phyloP scores from a whole-genome alignment of 768 basidiomycete species.

The Rhizopogon sp. region DNA sequence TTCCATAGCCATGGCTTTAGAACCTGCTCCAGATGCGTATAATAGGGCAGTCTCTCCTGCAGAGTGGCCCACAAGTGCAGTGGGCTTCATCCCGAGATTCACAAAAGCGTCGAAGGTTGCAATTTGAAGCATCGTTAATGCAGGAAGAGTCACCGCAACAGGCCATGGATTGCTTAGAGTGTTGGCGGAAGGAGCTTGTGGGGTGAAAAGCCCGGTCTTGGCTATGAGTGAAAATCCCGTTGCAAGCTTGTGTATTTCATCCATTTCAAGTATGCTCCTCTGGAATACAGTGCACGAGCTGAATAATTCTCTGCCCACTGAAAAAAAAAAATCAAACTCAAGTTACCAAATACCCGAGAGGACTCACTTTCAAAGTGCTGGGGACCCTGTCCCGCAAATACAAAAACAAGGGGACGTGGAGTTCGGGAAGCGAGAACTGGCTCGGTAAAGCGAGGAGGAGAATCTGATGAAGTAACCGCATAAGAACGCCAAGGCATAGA shows the following conservation, averaged over 20 bases:
- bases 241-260: conserved; percentile 24
- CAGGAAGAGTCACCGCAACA: conserved; percentile 34
- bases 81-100: conserved; percentile 31
- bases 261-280: conserved; percentile 32
- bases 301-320: conserved; percentile 36
- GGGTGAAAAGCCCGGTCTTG: conserved; percentile 31
- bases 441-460: conserved; percentile 15
- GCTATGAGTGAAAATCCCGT: conserved; percentile 33
- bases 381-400: conserved; percentile 37
- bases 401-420: conserved; percentile 29
- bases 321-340: not conserved
- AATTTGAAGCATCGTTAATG: conserved; percentile 41
- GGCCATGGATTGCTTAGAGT: conserved; percentile 18
- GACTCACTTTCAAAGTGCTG: conserved; percentile 34
- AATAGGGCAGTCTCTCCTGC: conserved; percentile 42
- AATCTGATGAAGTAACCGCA: conserved; percentile 11
- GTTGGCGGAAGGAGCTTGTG: conserved; percentile 4
- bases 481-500: conserved; percentile 31
- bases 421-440: conserved; percentile 23
- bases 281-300: conserved; percentile 31
- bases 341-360: too few species aligned
- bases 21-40: conserved; percentile 38
- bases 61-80: conserved; percentile 41
- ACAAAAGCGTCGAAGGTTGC: conserved; percentile 37
- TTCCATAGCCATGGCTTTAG: conserved; percentile 37